A percentile compares a stretch with the other conserved stretches of the same genome.
Conservation (phyloP, 2,329 filamentous ascomycete genomes). For the Cladosporium sp. region DNA sequence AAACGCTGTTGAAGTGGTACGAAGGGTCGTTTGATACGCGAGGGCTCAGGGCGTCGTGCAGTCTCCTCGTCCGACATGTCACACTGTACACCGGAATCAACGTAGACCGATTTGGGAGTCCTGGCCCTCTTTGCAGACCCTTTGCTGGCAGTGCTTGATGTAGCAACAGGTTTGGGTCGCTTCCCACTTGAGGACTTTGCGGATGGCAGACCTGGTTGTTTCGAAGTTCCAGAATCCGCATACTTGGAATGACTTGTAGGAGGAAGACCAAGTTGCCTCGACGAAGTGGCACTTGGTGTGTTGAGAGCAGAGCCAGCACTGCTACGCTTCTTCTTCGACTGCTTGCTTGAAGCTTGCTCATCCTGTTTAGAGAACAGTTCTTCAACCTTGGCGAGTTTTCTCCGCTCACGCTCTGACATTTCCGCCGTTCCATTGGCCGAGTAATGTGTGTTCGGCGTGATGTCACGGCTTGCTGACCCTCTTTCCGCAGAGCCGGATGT, state of each 20-base stretch:
- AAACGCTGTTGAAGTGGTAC: slow-evolving; percentile 29
- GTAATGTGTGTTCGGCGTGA: slow-evolving; percentile 54
- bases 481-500: slow-evolving; percentile 53
- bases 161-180: slow-evolving; percentile 16
- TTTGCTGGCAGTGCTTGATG: slow-evolving; percentile 4
- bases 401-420: slow-evolving; percentile 58
- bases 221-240: slow-evolving; percentile 26
- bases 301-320: slow-evolving; percentile 53
- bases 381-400: slow-evolving; percentile 60
- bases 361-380: slow-evolving; percentile 60
- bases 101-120: slow-evolving; percentile 28
- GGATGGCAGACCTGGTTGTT: slow-evolving; percentile 19
- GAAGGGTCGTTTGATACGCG: slow-evolving; percentile 21
- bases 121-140: not conserved
- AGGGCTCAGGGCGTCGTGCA: slow-evolving; percentile 15
- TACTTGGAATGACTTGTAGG: slow-evolving; percentile 26
- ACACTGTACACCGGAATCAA: slow-evolving; percentile 29
- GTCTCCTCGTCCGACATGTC: slow-evolving; percentile 33
- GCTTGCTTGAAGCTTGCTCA: slow-evolving; percentile 49
- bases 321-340: slow-evolving; percentile 53
- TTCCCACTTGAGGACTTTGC: slow-evolving; percentile 18
- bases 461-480: slow-evolving; percentile 56
- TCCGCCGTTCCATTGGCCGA: slow-evolving; percentile 48
- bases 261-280: slow-evolving; percentile 37
- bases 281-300: slow-evolving; percentile 44